These are phyloP conservation scores for Daldinia grandis DNA, from an alignment of 495 filamentous ascomycete genomes.

Conservation along the genomic window DNA sequence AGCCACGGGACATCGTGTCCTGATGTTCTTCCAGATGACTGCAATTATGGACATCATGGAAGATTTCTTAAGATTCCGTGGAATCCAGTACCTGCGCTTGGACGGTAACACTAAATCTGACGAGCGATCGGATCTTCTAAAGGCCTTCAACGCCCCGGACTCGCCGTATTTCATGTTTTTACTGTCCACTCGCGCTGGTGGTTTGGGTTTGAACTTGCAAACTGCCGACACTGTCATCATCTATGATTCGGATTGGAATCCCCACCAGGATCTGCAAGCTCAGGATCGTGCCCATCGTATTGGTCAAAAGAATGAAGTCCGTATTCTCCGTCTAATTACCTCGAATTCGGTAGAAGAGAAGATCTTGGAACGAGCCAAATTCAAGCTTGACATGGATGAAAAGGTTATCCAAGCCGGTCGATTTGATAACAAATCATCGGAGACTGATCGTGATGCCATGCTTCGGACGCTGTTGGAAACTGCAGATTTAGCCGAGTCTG, in stretches of 20 bases:
- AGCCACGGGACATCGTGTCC: slow-evolving; percentile 84
- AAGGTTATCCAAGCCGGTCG: slow-evolving; percentile 99
- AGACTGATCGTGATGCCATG: slow-evolving; percentile 96
- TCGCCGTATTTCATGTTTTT: slow-evolving; percentile 98
- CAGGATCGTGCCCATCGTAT: slow-evolving; percentile 99
- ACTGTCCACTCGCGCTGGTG: slow-evolving; percentile 98
- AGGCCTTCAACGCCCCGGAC: slow-evolving; percentile 84
- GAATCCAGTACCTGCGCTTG: slow-evolving; percentile 84
- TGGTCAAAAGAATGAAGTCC: slow-evolving; percentile 98
- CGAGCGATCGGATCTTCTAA: slow-evolving; percentile 90
- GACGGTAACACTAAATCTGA: slow-evolving; percentile 98
- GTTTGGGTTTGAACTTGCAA: slow-evolving; percentile 94
- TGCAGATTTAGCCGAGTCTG: slow-evolving; percentile 84
- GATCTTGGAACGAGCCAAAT: slow-evolving; percentile 95
- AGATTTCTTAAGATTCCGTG: slow-evolving; percentile 88
- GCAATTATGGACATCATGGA: slow-evolving; percentile 99
- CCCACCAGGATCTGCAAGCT: slow-evolving; percentile 97
- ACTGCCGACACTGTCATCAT: slow-evolving; percentile 99
- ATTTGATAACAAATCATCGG: slow-evolving; percentile 99
- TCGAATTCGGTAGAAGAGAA: slow-evolving; percentile 98
- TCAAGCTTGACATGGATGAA: slow-evolving; percentile 98
- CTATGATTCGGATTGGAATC: slow-evolving; percentile 99
- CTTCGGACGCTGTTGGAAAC: slow-evolving; percentile 89
- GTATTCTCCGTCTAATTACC: slow-evolving; percentile 92
- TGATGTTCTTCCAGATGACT: slow-evolving; percentile 99